Evolutionary conservation across 495 filamentous ascomycete genomes (phyloP), one percentile per base, ranked within the genome.

Genomic region (Chaetomium cochliodes): DNA sequence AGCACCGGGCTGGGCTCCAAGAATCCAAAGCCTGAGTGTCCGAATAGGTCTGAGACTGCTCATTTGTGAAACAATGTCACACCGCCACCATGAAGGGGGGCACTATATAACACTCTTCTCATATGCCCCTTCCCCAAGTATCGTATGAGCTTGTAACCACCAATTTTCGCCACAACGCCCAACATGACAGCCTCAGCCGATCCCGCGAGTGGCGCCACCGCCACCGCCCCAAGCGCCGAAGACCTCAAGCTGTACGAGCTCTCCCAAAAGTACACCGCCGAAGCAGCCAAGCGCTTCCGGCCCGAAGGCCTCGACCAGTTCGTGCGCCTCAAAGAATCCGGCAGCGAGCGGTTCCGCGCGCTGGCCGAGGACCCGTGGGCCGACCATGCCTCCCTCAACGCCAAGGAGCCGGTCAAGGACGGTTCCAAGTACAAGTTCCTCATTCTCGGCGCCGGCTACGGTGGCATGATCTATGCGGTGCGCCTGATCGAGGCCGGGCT

Each of bases 371-470:
- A 84, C 62, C 74, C 78, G 4, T 84, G 80, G 79, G 76, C 71
- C 13, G 76, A 81, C 67, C 76, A 79, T 59, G 72, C 63, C 2
- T 75, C 70, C 7, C 71, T 80, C 12, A 78, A 80, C 55, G 74
- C 74, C 25, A 66, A 53, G 64, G 42, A 16, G 56, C 66, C 28
- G 7, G 69, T 74, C 47, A 63, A 59, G 22, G 28, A 72, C 6
- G 77, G 74, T 28, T 69, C 73, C 50, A 68, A 53, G 23, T 70
- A 72, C 65, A 81, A 81, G 69, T 79, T 82, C 63, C 58, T 80
- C 44, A 79, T 84, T 62, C 68, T 82, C 13, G 85, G 85, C 26
- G 83, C 80, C 18, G 85, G 85, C 0, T 80, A 74, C 52, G 81
- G 81, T 18, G 85, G 82, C 1, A 65, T 85, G 16, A 62, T 81